A percentile compares a stretch with the other conserved stretches of the same genome.
Evolutionary conservation across 257 asterid genomes (phyloP).

Genomic region (Solanum sejunctum): DNA sequence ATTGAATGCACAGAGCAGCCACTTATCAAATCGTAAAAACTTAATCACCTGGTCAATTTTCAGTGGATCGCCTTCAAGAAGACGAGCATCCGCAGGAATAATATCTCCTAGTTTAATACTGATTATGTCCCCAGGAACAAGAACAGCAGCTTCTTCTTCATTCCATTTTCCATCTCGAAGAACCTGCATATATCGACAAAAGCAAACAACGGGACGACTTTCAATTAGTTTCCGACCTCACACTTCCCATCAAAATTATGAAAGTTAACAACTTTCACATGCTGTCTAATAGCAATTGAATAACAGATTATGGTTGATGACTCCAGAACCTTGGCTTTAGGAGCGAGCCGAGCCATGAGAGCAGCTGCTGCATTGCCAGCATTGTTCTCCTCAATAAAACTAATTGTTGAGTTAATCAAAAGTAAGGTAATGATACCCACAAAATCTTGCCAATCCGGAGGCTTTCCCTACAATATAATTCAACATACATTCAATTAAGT

Average conservation of each 20-base stretch:
- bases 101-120: slow-evolving; percentile 94
- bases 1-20: background rate
- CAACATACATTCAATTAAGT: background rate
- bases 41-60: slow-evolving; percentile 80
- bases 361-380: slow-evolving; percentile 99
- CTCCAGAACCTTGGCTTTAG: slow-evolving; percentile 61
- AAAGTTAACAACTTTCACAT: background rate
- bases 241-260: background rate
- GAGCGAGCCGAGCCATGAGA: slow-evolving; percentile 98
- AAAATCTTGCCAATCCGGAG: slow-evolving; percentile 99
- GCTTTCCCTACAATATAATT: slow-evolving; percentile 58
- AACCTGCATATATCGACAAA: slow-evolving; percentile 30
- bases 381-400: slow-evolving; percentile 95
- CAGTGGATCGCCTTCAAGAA: slow-evolving; percentile 88
- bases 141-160: slow-evolving; percentile 73
- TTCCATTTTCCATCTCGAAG: slow-evolving; percentile 93
- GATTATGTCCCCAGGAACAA: slow-evolving; percentile 86
- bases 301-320: background rate
- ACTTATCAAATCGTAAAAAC: slow-evolving; percentile 2
- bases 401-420: slow-evolving; percentile 81
- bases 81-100: slow-evolving; percentile 88
- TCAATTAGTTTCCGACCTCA: background rate
- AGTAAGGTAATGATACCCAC: slow-evolving; percentile 91
- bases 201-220: background rate
- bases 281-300: background rate